Evolutionary conservation across 495 filamentous ascomycete genomes (phyloP).

Genomic region (Penicillium longicatenatum): DNA sequence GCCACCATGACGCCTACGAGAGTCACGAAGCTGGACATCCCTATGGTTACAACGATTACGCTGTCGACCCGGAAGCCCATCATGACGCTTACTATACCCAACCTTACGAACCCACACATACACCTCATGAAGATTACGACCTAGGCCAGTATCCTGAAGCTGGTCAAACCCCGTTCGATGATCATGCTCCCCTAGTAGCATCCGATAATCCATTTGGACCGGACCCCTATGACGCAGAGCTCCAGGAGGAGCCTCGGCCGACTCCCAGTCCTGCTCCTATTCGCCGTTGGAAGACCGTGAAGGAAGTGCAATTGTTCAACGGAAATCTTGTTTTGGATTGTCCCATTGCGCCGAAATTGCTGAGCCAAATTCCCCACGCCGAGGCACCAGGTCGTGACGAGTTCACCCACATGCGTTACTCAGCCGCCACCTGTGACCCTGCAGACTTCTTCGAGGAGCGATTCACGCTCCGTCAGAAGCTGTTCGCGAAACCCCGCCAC

Average conservation of each 20-base stretch:
- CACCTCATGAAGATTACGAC: constrained; percentile 60
- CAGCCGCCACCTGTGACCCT: constrained; percentile 95
- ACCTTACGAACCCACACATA: constrained; percentile 67
- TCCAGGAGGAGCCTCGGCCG: constrained; percentile 46
- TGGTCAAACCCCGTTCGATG: constrained; percentile 57
- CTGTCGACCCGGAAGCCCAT: constrained; percentile 77
- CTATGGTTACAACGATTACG: constrained; percentile 65
- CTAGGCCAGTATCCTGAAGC: constrained; percentile 52
- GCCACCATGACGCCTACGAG: constrained; percentile 67
- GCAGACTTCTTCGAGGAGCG: constrained; percentile 81
- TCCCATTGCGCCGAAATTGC: constrained; percentile 85
- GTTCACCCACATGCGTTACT: constrained; percentile 99
- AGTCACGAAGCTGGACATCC: constrained; percentile 41
- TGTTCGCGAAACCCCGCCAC: constrained; percentile 90
- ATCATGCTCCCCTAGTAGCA: constrained; percentile 55
- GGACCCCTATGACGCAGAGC: constrained; percentile 51
- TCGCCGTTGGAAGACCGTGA: constrained; percentile 96
- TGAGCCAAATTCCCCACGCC: constrained; percentile 83
- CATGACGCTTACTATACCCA: constrained; percentile 85
- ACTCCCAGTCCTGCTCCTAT: constrained; percentile 69
- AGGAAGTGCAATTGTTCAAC: constrained; percentile 94
- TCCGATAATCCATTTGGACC: constrained; percentile 58
- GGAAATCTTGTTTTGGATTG: constrained; percentile 98
- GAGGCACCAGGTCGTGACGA: constrained; percentile 83
- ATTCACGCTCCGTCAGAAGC: constrained; percentile 90